These are phyloP conservation scores for Aphanomyces stellatus DNA, from an alignment of 352 stramenopile genomes.

Conservation along the genomic window DNA sequence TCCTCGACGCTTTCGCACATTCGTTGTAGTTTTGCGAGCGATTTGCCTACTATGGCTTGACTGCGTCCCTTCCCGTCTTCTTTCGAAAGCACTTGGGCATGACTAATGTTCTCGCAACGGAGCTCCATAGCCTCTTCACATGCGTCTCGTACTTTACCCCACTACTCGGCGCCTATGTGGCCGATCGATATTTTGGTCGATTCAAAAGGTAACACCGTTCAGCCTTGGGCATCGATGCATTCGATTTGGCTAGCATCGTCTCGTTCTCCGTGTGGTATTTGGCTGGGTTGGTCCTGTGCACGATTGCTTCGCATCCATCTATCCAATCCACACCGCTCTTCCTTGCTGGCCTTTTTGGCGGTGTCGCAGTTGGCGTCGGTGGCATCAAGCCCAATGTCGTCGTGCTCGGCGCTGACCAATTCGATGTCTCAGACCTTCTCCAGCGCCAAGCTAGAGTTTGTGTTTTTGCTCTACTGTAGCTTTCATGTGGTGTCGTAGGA, in stretches of 20 bases:
- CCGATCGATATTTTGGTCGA: slow-evolving; percentile 65
- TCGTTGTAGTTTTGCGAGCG: slow-evolving; percentile 64
- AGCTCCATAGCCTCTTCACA: slow-evolving; percentile 81
- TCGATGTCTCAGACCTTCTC: slow-evolving; percentile 55
- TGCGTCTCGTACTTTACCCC: slow-evolving; percentile 80
- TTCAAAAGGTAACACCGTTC: slow-evolving; percentile 45
- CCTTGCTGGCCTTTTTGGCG: slow-evolving; percentile 75
- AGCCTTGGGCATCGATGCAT: not conserved
- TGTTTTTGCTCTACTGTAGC: not conserved
- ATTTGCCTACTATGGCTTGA: slow-evolving; percentile 73
- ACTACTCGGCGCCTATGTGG: slow-evolving; percentile 70
- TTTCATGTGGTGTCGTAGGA: slow-evolving; percentile 29
- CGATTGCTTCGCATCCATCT: slow-evolving; percentile 42
- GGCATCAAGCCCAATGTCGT: slow-evolving; percentile 75
- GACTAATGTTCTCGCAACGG: slow-evolving; percentile 68
- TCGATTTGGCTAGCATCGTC: slow-evolving; percentile 35
- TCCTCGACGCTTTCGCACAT: not conserved
- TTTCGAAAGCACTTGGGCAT: slow-evolving; percentile 80
- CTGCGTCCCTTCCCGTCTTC: slow-evolving; percentile 78
- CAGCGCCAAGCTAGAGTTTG: slow-evolving; percentile 46
- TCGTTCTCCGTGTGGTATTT: slow-evolving; percentile 71
- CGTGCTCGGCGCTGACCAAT: slow-evolving; percentile 71
- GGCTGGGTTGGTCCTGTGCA: slow-evolving; percentile 52
- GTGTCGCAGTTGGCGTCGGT: slow-evolving; percentile 55
- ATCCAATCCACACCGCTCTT: slow-evolving; percentile 62